Conservation (phyloP, 805 yeast genomes). For the Grigorovia jiainica region DNA sequence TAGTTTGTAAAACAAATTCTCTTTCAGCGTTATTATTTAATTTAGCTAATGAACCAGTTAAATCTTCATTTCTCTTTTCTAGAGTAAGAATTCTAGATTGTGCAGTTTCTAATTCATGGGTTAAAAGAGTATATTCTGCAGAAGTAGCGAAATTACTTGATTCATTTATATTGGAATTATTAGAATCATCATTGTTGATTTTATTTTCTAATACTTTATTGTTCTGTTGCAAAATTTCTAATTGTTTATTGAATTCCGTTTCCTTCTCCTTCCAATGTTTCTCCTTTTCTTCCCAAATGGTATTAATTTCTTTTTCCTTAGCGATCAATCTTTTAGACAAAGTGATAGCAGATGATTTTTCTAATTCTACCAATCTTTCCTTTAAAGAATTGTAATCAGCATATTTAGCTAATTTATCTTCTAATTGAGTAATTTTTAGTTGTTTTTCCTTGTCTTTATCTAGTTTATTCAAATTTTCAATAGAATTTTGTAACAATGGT, state of each 20-base stretch:
- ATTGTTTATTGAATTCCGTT: slow-evolving; percentile 39
- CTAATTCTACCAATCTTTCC: slow-evolving; percentile 48
- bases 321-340: slow-evolving; percentile 48
- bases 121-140: slow-evolving; percentile 52
- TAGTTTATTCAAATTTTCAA: slow-evolving; percentile 50
- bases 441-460: slow-evolving; percentile 44
- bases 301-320: slow-evolving; percentile 64
- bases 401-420: slow-evolving; percentile 49
- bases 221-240: slow-evolving; percentile 42
- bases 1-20: slow-evolving; percentile 32
- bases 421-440: slow-evolving; percentile 41
- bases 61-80: slow-evolving; percentile 68
- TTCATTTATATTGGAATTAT: slow-evolving; percentile 25
- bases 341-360: slow-evolving; percentile 49
- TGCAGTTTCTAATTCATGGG: slow-evolving; percentile 64
- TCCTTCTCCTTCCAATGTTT: slow-evolving; percentile 57
- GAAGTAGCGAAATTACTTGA: slow-evolving; percentile 16
- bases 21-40: slow-evolving; percentile 39
- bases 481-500: slow-evolving; percentile 62
- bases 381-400: slow-evolving; percentile 78
- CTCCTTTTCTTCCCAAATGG: slow-evolving; percentile 64
- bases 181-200: slow-evolving; percentile 45
- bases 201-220: slow-evolving; percentile 62
- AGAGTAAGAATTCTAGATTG: slow-evolving; percentile 59
- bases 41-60: slow-evolving; percentile 54